Percentiles rank a stretch among this genome's conserved stretches.
Conservation (phyloP, 2,329 filamentous ascomycete genomes). For the Xylogone sp. region DNA sequence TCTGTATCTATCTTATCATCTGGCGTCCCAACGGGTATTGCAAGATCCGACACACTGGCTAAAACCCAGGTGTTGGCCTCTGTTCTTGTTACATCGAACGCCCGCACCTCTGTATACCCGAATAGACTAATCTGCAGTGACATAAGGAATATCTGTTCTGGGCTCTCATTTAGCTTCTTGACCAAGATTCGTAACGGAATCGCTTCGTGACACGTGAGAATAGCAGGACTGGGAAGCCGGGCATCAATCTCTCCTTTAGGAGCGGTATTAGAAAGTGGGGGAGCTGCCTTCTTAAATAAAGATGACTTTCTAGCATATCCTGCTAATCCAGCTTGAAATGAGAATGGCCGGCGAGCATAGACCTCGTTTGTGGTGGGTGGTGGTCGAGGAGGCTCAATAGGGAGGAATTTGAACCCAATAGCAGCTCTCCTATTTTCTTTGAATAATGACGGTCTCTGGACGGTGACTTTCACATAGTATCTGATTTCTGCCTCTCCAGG, state of each 20-base stretch:
- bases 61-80: slow-evolving; percentile 76
- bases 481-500: slow-evolving; percentile 83
- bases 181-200: slow-evolving; percentile 77
- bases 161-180: slow-evolving; percentile 67
- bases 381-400: slow-evolving; percentile 82
- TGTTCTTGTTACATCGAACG: slow-evolving; percentile 67
- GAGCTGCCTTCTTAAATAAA: slow-evolving; percentile 24
- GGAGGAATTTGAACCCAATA: slow-evolving; percentile 77
- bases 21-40: slow-evolving; percentile 63
- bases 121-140: slow-evolving; percentile 80
- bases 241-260: slow-evolving; percentile 75
- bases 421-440: slow-evolving; percentile 80
- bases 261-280: slow-evolving; percentile 37
- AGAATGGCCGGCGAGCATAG: slow-evolving; percentile 72
- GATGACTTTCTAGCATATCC: slow-evolving; percentile 25
- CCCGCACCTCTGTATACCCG: slow-evolving; percentile 73
- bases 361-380: slow-evolving; percentile 68
- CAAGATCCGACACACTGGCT: slow-evolving; percentile 66
- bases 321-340: slow-evolving; percentile 41
- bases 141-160: slow-evolving; percentile 69
- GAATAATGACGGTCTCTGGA: slow-evolving; percentile 82
- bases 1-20: slow-evolving; percentile 59
- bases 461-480: slow-evolving; percentile 94
- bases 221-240: slow-evolving; percentile 78
- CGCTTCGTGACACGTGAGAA: slow-evolving; percentile 85